These are phyloP conservation scores for Quercus tomentella DNA, from an alignment of 331 rosid genomes.

Conservation along the genomic window DNA sequence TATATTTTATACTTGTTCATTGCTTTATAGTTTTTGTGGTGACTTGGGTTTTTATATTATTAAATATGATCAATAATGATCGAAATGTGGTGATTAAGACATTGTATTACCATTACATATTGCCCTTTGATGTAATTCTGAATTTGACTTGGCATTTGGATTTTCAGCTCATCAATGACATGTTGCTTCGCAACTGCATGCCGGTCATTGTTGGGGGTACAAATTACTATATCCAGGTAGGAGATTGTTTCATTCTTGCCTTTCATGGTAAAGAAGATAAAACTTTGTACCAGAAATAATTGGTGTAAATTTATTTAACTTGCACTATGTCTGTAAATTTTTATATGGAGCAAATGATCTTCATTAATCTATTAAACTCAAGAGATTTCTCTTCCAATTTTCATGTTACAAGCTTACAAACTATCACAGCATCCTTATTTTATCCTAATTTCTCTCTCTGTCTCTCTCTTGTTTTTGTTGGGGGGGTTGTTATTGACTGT, in stretches of 20 bases:
- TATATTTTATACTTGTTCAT: not conserved
- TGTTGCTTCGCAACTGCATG: slow-evolving; percentile 56
- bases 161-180: slow-evolving; percentile 75
- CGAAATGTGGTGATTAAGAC: not conserved
- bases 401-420: not conserved
- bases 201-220: slow-evolving; percentile 92
- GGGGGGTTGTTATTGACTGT: not conserved
- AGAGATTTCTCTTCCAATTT: not conserved
- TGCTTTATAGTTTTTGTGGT: not conserved
- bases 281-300: not conserved
- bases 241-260: slow-evolving; percentile 1
- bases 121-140: not conserved
- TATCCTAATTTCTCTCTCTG: not conserved
- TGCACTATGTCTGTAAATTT: not conserved
- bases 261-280: not conserved
- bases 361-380: not conserved
- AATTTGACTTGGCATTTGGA: not conserved
- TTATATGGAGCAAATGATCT: not conserved
- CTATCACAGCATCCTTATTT: not conserved
- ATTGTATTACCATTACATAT: not conserved
- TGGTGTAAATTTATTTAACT: not conserved
- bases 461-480: too few relatives aligned
- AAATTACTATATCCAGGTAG: slow-evolving; percentile 89
- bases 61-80: not conserved
- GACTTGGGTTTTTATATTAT: not conserved